phyloP scores from a whole-genome alignment of 257 asterid genomes.

The Rhazya stricta region DNA sequence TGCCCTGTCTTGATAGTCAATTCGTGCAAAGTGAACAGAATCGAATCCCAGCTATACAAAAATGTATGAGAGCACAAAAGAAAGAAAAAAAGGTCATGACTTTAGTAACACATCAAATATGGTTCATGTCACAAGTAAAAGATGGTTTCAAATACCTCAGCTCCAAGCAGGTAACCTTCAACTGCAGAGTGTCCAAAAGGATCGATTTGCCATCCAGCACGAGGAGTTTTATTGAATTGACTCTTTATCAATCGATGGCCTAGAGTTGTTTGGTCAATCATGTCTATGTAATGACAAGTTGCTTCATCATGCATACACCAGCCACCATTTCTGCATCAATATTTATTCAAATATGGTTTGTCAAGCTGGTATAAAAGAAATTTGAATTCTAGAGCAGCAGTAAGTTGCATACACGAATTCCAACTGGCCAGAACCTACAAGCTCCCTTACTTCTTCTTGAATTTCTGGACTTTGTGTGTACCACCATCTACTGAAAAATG shows the following conservation, averaged over 20 bases:
- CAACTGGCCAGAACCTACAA: conserved; percentile 68
- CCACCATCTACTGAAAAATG: conserved; percentile 93
- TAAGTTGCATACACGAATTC: conserved; percentile 69
- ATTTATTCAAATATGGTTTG: background rate
- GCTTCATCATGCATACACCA: conserved; percentile 99
- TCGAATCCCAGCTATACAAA: conserved; percentile 68
- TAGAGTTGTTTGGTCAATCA: conserved; percentile 92
- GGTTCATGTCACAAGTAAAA: background rate
- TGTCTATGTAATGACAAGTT: conserved; percentile 68
- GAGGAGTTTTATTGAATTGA: conserved; percentile 72
- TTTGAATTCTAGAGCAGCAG: background rate
- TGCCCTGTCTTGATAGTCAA: conserved; percentile 88
- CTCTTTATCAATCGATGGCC: conserved; percentile 69
- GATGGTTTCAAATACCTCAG: conserved; percentile 40
- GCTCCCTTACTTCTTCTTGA: conserved; percentile 47
- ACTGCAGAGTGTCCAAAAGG: conserved; percentile 96
- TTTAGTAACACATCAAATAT: background rate
- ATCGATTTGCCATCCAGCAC: conserved; percentile 98
- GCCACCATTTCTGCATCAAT: conserved; percentile 70
- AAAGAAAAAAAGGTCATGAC: background rate
- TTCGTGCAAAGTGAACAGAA: conserved; percentile 79
- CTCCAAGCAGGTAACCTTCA: conserved; percentile 75
- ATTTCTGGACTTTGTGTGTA: conserved; percentile 50
- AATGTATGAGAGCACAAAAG: conserved; percentile 7
- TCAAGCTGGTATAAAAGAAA: background rate